Percentiles rank a stretch among this genome's conserved stretches.
phyloP scores from a whole-genome alignment of 257 asterid species.

The Euphrasia confusa region DNA sequence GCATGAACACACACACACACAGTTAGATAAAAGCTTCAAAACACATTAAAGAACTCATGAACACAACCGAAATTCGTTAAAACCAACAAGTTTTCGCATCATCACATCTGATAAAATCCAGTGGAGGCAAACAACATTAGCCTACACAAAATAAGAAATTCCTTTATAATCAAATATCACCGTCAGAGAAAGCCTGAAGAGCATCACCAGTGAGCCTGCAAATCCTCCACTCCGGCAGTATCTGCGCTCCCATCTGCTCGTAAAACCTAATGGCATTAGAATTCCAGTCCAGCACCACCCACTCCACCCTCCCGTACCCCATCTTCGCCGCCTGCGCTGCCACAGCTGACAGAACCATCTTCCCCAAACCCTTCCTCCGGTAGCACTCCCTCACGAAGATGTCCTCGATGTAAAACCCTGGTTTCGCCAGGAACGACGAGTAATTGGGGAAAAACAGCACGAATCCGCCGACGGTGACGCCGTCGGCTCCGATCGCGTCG shows the following conservation, averaged over 20 bases:
- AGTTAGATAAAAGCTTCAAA: no score
- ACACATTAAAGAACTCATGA: no score
- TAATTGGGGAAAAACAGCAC: constrained; percentile 82
- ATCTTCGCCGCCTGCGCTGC: constrained; percentile 84
- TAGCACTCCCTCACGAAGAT: constrained; percentile 79
- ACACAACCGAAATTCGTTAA: background rate
- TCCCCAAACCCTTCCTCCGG: constrained; percentile 80
- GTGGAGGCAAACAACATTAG: background rate
- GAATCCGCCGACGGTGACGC: constrained; percentile 49
- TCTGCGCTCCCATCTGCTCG: constrained; percentile 79
- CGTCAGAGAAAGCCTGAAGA: constrained; percentile 53
- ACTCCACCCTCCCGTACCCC: constrained; percentile 86
- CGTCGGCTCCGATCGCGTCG: constrained; percentile 12
- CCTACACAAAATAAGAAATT: background rate
- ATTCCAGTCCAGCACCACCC: constrained; percentile 94
- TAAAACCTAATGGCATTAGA: constrained; percentile 60
- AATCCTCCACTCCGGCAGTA: constrained; percentile 74
- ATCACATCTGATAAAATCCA: background rate
- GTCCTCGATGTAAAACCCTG: constrained; percentile 80
- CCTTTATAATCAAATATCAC: constrained; percentile 30
- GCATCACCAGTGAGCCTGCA: constrained; percentile 75
- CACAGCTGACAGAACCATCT: constrained; percentile 60
- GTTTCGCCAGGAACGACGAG: constrained; percentile 71
- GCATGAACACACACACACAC: no score
- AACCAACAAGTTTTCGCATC: background rate